A percentile compares a stretch with the other conserved stretches of the same genome.
Evolutionary conservation across 1,284 basidiomycete genomes (phyloP).

Genomic region (Chiua sp.): DNA sequence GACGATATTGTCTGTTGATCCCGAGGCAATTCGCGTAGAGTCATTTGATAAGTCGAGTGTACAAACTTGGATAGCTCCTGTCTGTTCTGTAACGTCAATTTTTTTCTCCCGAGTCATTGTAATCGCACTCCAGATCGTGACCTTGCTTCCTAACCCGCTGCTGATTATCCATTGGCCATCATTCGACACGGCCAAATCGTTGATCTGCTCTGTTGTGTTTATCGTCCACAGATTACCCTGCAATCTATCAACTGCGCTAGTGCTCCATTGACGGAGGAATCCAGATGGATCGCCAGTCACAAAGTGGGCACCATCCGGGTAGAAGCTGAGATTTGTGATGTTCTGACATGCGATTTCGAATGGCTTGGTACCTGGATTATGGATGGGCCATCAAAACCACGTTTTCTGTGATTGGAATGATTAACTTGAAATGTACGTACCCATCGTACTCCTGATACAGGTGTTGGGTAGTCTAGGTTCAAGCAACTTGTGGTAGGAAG

Average conservation of each 20-base stretch:
- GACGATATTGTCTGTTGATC: conserved; percentile 4
- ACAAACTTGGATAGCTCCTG: neutral
- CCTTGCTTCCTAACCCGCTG: neutral
- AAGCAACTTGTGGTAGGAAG: no score
- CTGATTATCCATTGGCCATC: conserved; percentile 2
- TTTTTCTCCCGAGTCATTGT: neutral
- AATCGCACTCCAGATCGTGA: no score
- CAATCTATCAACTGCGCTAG: no score
- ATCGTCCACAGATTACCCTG: neutral
- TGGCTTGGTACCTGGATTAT: neutral
- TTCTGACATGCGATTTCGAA: neutral
- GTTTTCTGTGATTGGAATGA: neutral
- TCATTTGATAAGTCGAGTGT: conserved; percentile 7
- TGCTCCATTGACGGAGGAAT: neutral
- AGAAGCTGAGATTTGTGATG: neutral
- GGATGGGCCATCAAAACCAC: no score
- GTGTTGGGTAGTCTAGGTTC: neutral
- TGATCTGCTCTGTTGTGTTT: neutral
- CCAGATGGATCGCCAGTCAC: neutral
- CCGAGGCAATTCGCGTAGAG: conserved; percentile 9
- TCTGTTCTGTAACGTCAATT: neutral
- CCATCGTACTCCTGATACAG: neutral
- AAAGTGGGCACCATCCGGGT: neutral
- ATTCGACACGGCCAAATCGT: no score
- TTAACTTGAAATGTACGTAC: neutral